Conservation (phyloP, 202 grass and related monocot species). For the Zizania palustris region DNA sequence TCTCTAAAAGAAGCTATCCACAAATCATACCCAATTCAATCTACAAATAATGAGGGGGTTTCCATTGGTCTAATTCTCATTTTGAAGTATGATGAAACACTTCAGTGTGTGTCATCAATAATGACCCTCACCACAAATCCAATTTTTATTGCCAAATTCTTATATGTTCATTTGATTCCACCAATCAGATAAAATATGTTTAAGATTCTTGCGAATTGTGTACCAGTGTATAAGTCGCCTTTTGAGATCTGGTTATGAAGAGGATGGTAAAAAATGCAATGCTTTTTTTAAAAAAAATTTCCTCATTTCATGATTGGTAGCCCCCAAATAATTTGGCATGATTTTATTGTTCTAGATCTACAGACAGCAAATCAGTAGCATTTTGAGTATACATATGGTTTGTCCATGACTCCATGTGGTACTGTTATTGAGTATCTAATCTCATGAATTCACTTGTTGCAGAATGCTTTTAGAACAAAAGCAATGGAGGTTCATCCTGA, state of each 20-base stretch:
- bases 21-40: constrained; percentile 2
- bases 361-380: background rate
- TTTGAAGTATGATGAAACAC: background rate
- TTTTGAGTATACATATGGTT: constrained; percentile 4
- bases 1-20: background rate
- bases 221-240: background rate
- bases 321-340: background rate
- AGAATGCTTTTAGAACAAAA: constrained; percentile 96
- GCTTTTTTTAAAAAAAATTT: background rate
- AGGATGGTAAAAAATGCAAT: background rate
- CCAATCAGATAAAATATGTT: background rate
- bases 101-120: background rate
- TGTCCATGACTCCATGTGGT: constrained; percentile 9
- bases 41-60: background rate
- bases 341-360: background rate
- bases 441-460: constrained; percentile 28
- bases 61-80: background rate
- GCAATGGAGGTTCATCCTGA: constrained; percentile 99
- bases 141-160: no score
- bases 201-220: constrained; percentile 19
- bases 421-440: constrained; percentile 24
- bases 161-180: background rate
- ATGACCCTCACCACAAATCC: no score
- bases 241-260: background rate
- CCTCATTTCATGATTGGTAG: background rate